Base-by-base conservation (phyloP, 2,329 filamentous ascomycete genomes). In the Hawksworthiomyces lignivorus region DNA sequence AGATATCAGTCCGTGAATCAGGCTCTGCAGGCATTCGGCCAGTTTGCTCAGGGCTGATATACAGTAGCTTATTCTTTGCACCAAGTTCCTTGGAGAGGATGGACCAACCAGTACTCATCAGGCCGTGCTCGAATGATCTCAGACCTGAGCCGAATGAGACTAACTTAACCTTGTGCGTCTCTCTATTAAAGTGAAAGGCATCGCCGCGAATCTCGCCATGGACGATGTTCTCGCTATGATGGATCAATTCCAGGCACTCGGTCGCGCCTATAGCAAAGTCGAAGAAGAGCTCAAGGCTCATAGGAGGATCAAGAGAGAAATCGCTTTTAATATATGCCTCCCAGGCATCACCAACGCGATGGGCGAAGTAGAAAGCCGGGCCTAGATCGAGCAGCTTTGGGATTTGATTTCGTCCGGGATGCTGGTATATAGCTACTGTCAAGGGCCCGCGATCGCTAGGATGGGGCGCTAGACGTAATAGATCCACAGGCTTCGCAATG, bases 21-120 rank as follows among this genome's bases (percentile, higher is more conserved):
- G 90, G 90, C 59, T 96, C 89, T 4, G 86, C 87, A 3, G 88
- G 86, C 75, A 96, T 84, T 17, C 90, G 81, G 12, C 90, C 90
- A 3, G 90, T 96, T 66, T 96, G 90, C 58, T 97, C 90, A 0
- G 90, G 89, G 35, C 88, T 90, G 57, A 96, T 94, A 57, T 87
- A 96, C 39, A 89, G 79, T 17, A 97, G 69, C 62, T 94, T 95
- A 56, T 89, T 82, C 62, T 87, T 88, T 30, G 88, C 86, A 3
- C 89, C 89, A 7, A 88, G 64, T 58, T 96, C 86, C 46, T 84
- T 82, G 11, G 86, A 90, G 9, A 96, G 65, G 1, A 76, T 75
- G 10, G 83, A 85, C 90, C 90, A 97, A 26, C 88, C 88, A 17
- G 84, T 82, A 54, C 86, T 90, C 7, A 77, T 81, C 37, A 97